A percentile compares a stretch with the other conserved stretches of the same genome.
These are phyloP conservation scores for Madurella mycetomatis DNA, from an alignment of 2,329 filamentous ascomycete species.

Conservation along the genomic window DNA sequence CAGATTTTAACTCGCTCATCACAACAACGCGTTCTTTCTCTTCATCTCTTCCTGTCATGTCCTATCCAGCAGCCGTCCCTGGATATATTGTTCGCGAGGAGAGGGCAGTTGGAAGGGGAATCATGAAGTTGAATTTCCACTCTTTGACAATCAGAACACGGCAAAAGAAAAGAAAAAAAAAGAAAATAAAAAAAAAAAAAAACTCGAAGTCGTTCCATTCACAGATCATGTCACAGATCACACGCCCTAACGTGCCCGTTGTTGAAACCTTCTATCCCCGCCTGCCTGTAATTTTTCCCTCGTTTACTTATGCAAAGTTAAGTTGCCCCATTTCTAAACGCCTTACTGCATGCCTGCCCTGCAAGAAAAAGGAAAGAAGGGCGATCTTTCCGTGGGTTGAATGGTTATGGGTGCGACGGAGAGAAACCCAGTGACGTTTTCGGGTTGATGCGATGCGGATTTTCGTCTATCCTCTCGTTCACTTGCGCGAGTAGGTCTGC, in stretches of 20 bases:
- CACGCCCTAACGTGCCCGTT: slow-evolving; percentile 21
- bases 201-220: not conserved
- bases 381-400: slow-evolving; percentile 5
- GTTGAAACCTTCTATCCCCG: slow-evolving; percentile 29
- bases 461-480: not conserved
- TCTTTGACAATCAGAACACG: not conserved
- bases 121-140: not conserved
- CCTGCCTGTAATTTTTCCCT: slow-evolving; percentile 12
- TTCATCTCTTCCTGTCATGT: not conserved
- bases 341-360: slow-evolving; percentile 1
- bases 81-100: not conserved
- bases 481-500: slow-evolving; percentile 61
- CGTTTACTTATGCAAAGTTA: slow-evolving; percentile 1
- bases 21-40: not conserved
- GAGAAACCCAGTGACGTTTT: not conserved
- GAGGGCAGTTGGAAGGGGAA: not conserved
- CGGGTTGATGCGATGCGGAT: not conserved
- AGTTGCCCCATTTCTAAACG: slow-evolving; percentile 11
- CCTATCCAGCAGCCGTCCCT: not conserved
- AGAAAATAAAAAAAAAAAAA: slow-evolving; percentile 4
- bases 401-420: not conserved
- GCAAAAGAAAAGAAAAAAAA: slow-evolving; percentile 4
- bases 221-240: not conserved
- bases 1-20: not conserved
- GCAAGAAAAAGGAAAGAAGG: slow-evolving; percentile 13